phyloP scores from a whole-genome alignment of 2,329 filamentous ascomycete species.

The Tympanopsis confertula region DNA sequence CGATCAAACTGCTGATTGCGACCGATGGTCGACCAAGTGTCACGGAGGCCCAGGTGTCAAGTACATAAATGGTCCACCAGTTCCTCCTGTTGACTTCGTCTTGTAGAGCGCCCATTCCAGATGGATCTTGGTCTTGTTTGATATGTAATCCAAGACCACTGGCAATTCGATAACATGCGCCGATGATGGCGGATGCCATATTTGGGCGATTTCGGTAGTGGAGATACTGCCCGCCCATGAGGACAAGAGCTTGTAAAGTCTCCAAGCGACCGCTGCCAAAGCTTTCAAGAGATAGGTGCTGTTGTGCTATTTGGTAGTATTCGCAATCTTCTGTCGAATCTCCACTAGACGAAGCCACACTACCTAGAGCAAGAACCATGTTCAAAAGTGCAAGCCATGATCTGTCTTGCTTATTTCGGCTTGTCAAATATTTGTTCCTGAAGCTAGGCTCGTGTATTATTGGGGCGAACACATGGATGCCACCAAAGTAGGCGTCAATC shows the following conservation, averaged over 20 bases:
- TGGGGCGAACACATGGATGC: too few relatives aligned
- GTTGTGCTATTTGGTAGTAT: not conserved
- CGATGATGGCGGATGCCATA: not conserved
- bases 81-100: too few relatives aligned
- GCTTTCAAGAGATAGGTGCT: not conserved
- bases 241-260: not conserved
- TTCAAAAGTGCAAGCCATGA: conserved; percentile 1
- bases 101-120: too few relatives aligned
- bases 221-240: conserved; percentile 1
- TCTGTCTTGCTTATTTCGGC: not conserved
- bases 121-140: too few relatives aligned
- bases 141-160: not conserved
- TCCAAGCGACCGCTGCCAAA: not conserved
- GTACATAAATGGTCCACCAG: too few relatives aligned
- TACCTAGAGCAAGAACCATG: conserved; percentile 1
- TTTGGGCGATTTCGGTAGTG: conserved; percentile 1
- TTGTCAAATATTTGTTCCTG: not conserved
- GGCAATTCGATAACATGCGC: conserved; percentile 1
- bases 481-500: too few relatives aligned
- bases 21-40: too few relatives aligned
- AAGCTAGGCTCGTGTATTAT: too few relatives aligned
- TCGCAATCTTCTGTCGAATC: not conserved
- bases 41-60: too few relatives aligned
- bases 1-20: too few relatives aligned
- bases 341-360: not conserved